Percentiles rank a stretch among this genome's conserved stretches.
phyloP scores from a whole-genome alignment of 2,329 filamentous ascomycete genomes.

The Neonectria sp. region DNA sequence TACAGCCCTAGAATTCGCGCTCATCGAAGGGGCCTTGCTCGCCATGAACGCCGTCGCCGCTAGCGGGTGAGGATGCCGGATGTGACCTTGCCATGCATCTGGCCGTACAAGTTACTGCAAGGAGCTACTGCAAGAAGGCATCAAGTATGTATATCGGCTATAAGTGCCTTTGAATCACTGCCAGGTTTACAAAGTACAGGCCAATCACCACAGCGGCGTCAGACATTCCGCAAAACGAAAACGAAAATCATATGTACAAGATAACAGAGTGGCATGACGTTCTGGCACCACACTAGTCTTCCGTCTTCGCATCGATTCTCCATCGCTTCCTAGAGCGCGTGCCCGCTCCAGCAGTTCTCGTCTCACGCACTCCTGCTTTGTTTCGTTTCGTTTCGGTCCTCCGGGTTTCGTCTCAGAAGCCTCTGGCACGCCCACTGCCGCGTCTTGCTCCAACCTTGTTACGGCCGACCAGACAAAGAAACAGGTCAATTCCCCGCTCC shows the following conservation, averaged over 20 bases:
- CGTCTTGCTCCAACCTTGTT: constrained; percentile 3
- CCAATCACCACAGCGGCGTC: no score
- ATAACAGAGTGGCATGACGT: background rate
- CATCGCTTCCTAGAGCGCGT: constrained; percentile 7
- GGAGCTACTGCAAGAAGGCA: background rate
- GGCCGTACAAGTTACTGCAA: background rate
- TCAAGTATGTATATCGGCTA: background rate
- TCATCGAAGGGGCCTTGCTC: background rate
- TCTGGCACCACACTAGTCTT: constrained; percentile 15
- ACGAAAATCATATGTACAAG: background rate
- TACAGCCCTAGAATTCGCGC: constrained; percentile 1
- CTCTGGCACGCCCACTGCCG: constrained; percentile 10
- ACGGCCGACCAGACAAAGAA: constrained; percentile 2
- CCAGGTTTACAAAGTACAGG: background rate
- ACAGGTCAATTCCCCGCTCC: constrained; percentile 8
- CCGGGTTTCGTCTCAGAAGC: constrained; percentile 11
- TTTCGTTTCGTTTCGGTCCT: constrained; percentile 24
- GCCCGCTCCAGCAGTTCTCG: constrained; percentile 4
- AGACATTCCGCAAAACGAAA: no score
- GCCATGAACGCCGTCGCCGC: background rate
- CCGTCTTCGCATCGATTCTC: constrained; percentile 4
- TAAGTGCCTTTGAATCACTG: background rate
- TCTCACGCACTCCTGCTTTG: constrained; percentile 14
- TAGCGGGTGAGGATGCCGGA: constrained; percentile 4
- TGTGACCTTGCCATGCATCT: constrained; percentile 18